A percentile compares a stretch with the other conserved stretches of the same genome.
Conservation (phyloP, 2,329 filamentous ascomycete species). For the Aspergillus flavus region DNA sequence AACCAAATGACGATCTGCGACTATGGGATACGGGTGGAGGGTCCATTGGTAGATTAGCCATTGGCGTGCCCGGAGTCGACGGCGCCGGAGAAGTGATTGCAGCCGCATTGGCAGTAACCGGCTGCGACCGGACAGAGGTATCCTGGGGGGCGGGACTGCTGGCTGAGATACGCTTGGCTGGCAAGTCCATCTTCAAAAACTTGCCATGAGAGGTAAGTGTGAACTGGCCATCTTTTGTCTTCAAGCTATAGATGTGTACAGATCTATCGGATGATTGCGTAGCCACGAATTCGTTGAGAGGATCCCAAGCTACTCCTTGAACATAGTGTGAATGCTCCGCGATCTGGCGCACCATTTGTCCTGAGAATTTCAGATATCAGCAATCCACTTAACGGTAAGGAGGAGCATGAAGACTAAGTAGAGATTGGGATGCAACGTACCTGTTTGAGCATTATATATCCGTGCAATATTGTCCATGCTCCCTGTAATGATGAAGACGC, state of each 20-base stretch:
- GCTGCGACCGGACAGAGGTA: conserved; percentile 47
- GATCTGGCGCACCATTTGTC: conserved; percentile 80
- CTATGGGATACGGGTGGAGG: conserved; percentile 91
- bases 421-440: conserved; percentile 52
- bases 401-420: background rate
- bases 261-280: conserved; percentile 98
- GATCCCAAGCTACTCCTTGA: conserved; percentile 97
- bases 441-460: conserved; percentile 92
- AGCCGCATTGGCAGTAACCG: conserved; percentile 42
- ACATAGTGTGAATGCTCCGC: conserved; percentile 98
- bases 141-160: conserved; percentile 91
- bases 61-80: conserved; percentile 91
- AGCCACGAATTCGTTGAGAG: conserved; percentile 94
- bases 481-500: conserved; percentile 92
- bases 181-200: conserved; percentile 90
- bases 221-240: conserved; percentile 95
- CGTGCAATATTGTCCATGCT: conserved; percentile 99
- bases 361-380: conserved; percentile 43
- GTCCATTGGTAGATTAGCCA: conserved; percentile 92
- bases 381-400: background rate
- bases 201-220: conserved; percentile 77
- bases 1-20: conserved; percentile 88
- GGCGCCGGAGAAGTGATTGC: conserved; percentile 79
- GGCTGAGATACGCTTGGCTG: conserved; percentile 83
- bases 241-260: conserved; percentile 94